These are phyloP conservation scores for Physcomitrellopsis africana DNA, from an alignment of 225 moss, liverwort and hornwort genomes.

Conservation along the genomic window DNA sequence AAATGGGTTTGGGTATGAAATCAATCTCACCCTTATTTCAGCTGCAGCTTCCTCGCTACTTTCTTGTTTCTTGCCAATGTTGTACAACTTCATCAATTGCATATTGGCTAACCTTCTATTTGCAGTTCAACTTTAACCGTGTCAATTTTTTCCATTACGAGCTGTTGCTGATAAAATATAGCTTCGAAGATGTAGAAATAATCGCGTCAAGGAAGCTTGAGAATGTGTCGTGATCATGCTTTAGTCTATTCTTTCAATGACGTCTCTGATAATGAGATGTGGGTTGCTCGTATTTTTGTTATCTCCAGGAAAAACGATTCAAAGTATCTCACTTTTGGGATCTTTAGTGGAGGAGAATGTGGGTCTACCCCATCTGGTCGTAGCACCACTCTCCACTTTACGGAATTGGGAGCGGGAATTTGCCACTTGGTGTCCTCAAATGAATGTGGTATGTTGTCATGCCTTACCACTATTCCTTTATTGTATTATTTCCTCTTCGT, in stretches of 20 bases:
- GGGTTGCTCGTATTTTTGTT: constrained; percentile 2
- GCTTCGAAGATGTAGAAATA: neutral
- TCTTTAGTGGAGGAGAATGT: constrained; percentile 88
- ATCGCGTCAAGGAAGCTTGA: neutral
- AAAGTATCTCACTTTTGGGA: constrained; percentile 77
- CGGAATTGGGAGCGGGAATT: constrained; percentile 98
- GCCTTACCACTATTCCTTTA: neutral
- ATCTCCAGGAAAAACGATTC: constrained; percentile 87
- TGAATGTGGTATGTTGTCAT: constrained; percentile 82
- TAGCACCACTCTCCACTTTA: constrained; percentile 87
- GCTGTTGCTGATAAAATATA: neutral
- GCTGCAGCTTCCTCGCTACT: neutral
- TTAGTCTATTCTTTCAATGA: constrained; percentile 7
- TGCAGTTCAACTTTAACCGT: neutral
- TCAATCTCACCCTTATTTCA: neutral
- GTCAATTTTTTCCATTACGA: too few relatives aligned
- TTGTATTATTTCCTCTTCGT: neutral
- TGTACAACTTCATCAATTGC: neutral
- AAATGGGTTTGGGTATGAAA: constrained; percentile 85
- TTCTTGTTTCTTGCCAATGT: neutral
- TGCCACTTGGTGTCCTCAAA: constrained; percentile 90
- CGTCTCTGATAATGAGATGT: neutral
- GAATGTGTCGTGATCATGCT: constrained; percentile 6
- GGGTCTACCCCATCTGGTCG: constrained; percentile 86
- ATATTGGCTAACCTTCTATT: neutral